Base-by-base conservation (phyloP, 1,139 yeast species). In the Suhomyces wounanorum region DNA sequence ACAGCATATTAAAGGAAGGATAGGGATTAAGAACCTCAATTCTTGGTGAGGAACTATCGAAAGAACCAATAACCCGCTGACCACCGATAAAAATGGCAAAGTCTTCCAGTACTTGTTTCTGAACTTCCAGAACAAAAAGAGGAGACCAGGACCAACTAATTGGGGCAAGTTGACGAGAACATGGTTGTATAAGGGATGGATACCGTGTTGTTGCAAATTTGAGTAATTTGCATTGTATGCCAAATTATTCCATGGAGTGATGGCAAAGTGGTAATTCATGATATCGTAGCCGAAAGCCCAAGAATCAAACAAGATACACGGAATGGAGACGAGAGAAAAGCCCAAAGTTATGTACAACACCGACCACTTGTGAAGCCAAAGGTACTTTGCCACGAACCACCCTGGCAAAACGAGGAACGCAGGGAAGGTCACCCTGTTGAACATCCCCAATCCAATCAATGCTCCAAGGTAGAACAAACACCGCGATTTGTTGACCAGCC, bases 1-100 rank as follows among this genome's bases (percentile, higher is more conserved):
- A 49, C 85, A 78, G 58, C 88, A 82, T 7, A 85, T 65, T 7
- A 92, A 69, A 0, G 98, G 97, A 1, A 88, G 71, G 18, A 86
- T 62, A 0, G 99, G 99, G 0, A 85, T 61, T 44, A 95, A 69
- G 65, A 95, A 95, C 43, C 99, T 74, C 26, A 89, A 75, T 64
- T 95, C 99, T 65, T 95, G 99, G 64, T 95, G 99, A 9, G 96
- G 96, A 13, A 90, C 77, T 0, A 82, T 4, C 0, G 97, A 89
- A 26, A 94, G 73, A 5, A 82, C 52, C 0, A 72, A 5, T 1
- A 89, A 37, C 0, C 92, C 96, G 13, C 96, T 83, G 1, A 79
- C 53, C 0, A 86, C 75, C 0, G 92, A 69, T 41, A 86, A 69
- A 55, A 83, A 81, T 2, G 89, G 82, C 0, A 83, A 71, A 0